Evolutionary conservation across 805 yeast species (phyloP).

Genomic region (Candida pseudoglaebosa): DNA sequence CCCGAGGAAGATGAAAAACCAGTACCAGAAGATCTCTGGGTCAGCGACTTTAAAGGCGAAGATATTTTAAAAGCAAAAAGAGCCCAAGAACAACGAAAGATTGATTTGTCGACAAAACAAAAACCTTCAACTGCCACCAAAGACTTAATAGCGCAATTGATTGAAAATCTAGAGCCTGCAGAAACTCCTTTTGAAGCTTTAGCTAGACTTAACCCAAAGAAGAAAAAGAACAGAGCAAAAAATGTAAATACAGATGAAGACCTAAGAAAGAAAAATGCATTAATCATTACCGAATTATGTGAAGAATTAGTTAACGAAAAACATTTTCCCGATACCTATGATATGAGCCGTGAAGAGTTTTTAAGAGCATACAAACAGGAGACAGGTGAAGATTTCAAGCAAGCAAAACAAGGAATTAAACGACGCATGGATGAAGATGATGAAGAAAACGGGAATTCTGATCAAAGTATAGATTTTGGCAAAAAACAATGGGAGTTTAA

Average conservation of each 20-base stretch:
- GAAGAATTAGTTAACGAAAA: constrained; percentile 41
- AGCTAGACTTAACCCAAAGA: constrained; percentile 31
- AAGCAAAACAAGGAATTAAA: constrained; percentile 15
- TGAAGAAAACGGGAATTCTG: constrained; percentile 7
- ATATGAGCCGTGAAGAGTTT: constrained; percentile 53
- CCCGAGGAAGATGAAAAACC: constrained; percentile 23
- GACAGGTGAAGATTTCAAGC: constrained; percentile 20
- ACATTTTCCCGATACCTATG: constrained; percentile 45
- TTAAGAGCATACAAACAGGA: constrained; percentile 26
- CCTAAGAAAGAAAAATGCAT: constrained; percentile 19
- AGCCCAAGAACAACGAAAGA: constrained; percentile 40
- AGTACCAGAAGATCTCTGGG: constrained; percentile 19
- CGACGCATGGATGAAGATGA: constrained; percentile 14
- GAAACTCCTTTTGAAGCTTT: constrained; percentile 60
- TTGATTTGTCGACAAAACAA: constrained; percentile 12
- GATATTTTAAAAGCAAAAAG: constrained; percentile 36
- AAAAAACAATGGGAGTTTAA: constrained; percentile 36
- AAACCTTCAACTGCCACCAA: constrained; percentile 7
- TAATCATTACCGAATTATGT: constrained; percentile 45
- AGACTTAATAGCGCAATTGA: constrained; percentile 24
- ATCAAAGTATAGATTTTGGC: constrained; percentile 19
- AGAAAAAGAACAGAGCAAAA: constrained; percentile 14
- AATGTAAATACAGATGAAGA: constrained; percentile 16
- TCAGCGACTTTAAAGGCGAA: constrained; percentile 10
- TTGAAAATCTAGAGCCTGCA: constrained; percentile 48